Evolutionary conservation across 345 rosid genomes (phyloP), one percentile per base, ranked within the genome.

Genomic region (Camelina neglecta): DNA sequence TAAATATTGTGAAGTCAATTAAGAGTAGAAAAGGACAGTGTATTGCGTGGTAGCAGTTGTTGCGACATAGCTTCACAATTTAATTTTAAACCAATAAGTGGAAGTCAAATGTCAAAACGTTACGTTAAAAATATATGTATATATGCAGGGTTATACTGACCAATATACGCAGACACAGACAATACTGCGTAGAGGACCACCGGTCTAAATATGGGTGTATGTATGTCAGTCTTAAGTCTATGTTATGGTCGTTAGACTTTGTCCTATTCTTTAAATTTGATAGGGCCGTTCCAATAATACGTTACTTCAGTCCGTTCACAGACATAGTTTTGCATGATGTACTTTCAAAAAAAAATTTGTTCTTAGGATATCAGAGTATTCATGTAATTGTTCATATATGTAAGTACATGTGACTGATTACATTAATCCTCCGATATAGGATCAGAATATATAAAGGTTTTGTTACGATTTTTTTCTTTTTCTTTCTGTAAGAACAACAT

Each of bases 41-140:
- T 44, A 11, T 57, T 41, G 44, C 54, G 64, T 69, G 65, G 42
- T 29, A 62, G 44, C 12, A 11, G 63, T 51, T 29, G 64, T 31
- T 69, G 55, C 54, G 54, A 42, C 64, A 26, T 42, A 42, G 55
- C 54, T 42, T 42, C 16, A 56, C 62, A 54, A 55, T 23, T 31
- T 8, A 31, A 26, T 26, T 24, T 26, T 26, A 29, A 56, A 29
- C 73, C 65, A 69, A 58, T 44, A 57, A 44, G 41, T 38, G 1
- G 15, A 67, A 36, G 59, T 67, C 60, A 66, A 49, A 18, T 66
- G 71, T 67, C 71, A 67, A 51, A 50, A 38, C 11, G 36, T 67
- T 67, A 36, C 60, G 49, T 51, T 53, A 45, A 45, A 39, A 13
- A 24, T 24, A 24, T 24, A 23, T 23, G 24, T 23, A 24, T 48